A percentile compares a stretch with the other conserved stretches of the same genome.
These are phyloP conservation scores for Pythium periplocum DNA, from an alignment of 352 stramenopile species.

Conservation along the genomic window DNA sequence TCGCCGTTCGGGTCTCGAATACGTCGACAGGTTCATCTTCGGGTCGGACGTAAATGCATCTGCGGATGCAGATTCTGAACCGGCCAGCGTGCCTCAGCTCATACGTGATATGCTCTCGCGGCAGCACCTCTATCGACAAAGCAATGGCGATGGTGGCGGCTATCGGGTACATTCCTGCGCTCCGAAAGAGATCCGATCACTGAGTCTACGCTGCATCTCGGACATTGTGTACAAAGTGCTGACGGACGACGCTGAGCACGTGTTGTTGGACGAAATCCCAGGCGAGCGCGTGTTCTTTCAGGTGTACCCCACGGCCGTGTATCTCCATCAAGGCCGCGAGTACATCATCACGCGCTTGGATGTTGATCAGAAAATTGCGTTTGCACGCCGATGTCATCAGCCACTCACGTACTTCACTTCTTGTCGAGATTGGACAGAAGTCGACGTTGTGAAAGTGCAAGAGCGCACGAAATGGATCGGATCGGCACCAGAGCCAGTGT, in stretches of 20 bases:
- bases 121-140: conserved; percentile 7
- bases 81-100: not conserved
- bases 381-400: conserved; percentile 47
- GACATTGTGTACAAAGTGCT: conserved; percentile 62
- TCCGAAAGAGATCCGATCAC: conserved; percentile 41
- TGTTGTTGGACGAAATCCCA: conserved; percentile 84
- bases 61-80: not conserved
- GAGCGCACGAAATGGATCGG: conserved; percentile 1
- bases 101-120: conserved; percentile 9
- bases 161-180: conserved; percentile 60
- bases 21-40: conserved; percentile 67
- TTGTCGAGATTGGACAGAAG: conserved; percentile 81
- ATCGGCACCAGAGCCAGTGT: conserved; percentile 11
- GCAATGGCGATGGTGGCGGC: conserved; percentile 20
- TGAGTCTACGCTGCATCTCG: conserved; percentile 68
- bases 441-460: conserved; percentile 80
- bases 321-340: conserved; percentile 88
- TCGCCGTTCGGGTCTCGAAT: conserved; percentile 37
- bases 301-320: conserved; percentile 88
- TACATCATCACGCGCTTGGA: conserved; percentile 90
- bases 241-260: conserved; percentile 35
- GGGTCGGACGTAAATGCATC: conserved; percentile 7
- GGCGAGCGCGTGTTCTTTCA: conserved; percentile 88
- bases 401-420: conserved; percentile 87
- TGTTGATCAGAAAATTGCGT: conserved; percentile 54